Evolutionary conservation across 371 early-diverging fungal genomes (phyloP), one percentile per base, ranked within the genome.

Genomic region (Parasitella parasitica): DNA sequence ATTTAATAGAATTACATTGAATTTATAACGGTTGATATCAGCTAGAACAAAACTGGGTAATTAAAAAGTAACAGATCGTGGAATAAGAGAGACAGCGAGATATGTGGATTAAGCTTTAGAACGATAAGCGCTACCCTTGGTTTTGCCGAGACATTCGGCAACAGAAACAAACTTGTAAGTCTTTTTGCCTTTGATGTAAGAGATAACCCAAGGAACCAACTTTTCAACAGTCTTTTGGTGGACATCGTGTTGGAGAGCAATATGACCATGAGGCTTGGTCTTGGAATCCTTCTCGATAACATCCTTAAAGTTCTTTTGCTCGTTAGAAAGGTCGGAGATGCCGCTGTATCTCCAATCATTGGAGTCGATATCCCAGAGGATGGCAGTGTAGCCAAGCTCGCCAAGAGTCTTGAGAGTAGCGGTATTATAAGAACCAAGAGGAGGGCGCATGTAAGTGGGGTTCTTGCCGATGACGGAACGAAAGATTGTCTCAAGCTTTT

Each of bases 161-260:
- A 81, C 78, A 48, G 69, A 71, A 37, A 70, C 75, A 54, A 78
- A 71, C 60, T 70, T 73, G 60, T 76, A 77, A 30, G 68, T 73
- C 59, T 70, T 64, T 69, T 76, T 79, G 28, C 46, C 36, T 60
- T 63, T 63, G 49, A 84, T 73, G 37, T 73, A 70, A 6, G 69
- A 59, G 46, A 79, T 81, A 36, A 81, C 70, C 58, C 64, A 64
- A 28, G 69, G 76, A 46, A 74, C 72, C 48, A 81, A 65, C 48
- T 70, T 50, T 0, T 72, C 73, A 28, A 71, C 80, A 22, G 81
- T 78, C 63, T 77, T 77, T 61, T 73, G 38, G 67, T 79, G 73
- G 50, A 82, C 80, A 59, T 84, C 70, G 36, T 70, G 70, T 12
- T 70, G 66, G 36, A 70, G 70, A 43, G 70, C 62, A 38, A 70